Evolutionary conservation across 2,329 filamentous ascomycete genomes (phyloP).

Genomic region (Aquanectria penicillioides): DNA sequence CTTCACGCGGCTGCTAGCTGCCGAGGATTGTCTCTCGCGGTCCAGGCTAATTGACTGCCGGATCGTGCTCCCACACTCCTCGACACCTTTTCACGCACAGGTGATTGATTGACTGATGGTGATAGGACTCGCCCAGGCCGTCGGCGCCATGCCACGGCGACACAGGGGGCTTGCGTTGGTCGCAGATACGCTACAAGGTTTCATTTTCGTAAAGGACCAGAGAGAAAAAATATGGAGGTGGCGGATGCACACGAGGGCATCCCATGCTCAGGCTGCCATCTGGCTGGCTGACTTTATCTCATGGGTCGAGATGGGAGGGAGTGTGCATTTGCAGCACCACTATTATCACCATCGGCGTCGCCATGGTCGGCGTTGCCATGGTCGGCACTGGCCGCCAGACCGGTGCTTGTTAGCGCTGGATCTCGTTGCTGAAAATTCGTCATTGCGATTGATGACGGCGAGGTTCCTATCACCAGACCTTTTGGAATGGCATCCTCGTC

Average conservation of each 20-base stretch:
- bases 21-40: neutral
- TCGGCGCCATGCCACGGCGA: no score
- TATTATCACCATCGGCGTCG: conserved; percentile 21
- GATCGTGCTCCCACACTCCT: neutral
- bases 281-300: conserved; percentile 12
- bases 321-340: conserved; percentile 35
- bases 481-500: conserved; percentile 1
- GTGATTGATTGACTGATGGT: no score
- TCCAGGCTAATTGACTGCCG: neutral
- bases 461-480: conserved; percentile 14
- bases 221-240: conserved; percentile 14
- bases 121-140: no score
- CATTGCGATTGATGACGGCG: conserved; percentile 22
- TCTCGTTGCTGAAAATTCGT: conserved; percentile 20
- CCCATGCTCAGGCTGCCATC: conserved; percentile 6
- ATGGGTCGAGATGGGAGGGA: no score
- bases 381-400: conserved; percentile 25
- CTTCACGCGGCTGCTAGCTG: neutral
- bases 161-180: no score
- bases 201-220: conserved; percentile 18
- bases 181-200: no score
- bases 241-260: conserved; percentile 9
- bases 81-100: no score
- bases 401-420: conserved; percentile 24
- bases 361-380: no score